phyloP scores from a whole-genome alignment of 1,284 basidiomycete genomes.

The Acaromyces ingoldii region DNA sequence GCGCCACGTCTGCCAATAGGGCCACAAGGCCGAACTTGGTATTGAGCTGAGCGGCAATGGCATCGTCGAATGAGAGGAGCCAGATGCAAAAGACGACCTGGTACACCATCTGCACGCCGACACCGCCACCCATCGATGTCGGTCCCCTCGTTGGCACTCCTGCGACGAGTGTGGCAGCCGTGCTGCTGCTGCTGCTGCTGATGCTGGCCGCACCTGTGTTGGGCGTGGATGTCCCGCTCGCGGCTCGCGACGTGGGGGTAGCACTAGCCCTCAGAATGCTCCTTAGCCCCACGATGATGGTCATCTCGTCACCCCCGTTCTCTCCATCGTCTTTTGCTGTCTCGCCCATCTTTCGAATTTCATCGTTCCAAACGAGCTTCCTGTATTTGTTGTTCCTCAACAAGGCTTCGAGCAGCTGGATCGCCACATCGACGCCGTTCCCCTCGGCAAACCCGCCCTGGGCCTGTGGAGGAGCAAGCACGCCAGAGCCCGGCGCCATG shows the following conservation, averaged over 20 bases:
- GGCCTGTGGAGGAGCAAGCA: slow-evolving; percentile 8
- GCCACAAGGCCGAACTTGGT: slow-evolving; percentile 86
- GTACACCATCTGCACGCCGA: slow-evolving; percentile 88
- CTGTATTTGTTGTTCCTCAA: slow-evolving; percentile 74
- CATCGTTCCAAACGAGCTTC: slow-evolving; percentile 54
- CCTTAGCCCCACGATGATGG: background rate
- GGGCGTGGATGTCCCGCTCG: too few species aligned
- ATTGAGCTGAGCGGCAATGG: slow-evolving; percentile 78
- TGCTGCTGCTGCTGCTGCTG: too few species aligned
- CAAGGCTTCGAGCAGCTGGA: slow-evolving; percentile 83
- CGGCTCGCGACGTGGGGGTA: too few species aligned
- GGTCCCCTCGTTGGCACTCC: too few species aligned
- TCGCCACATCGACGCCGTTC: slow-evolving; percentile 78
- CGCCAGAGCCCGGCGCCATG: background rate
- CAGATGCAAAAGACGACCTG: slow-evolving; percentile 88
- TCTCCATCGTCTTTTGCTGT: background rate
- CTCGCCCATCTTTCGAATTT: slow-evolving; percentile 14
- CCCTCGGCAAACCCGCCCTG: slow-evolving; percentile 38
- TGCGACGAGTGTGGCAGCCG: too few species aligned
- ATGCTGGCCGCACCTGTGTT: too few species aligned
- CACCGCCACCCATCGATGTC: slow-evolving; percentile 20
- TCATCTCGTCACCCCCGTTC: background rate
- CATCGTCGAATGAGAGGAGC: slow-evolving; percentile 84
- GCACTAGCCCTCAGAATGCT: too few species aligned
- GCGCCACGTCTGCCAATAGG: slow-evolving; percentile 77